These are phyloP conservation scores for Fusarium sp. DNA, from an alignment of 2,329 filamentous ascomycete genomes.

Conservation along the genomic window DNA sequence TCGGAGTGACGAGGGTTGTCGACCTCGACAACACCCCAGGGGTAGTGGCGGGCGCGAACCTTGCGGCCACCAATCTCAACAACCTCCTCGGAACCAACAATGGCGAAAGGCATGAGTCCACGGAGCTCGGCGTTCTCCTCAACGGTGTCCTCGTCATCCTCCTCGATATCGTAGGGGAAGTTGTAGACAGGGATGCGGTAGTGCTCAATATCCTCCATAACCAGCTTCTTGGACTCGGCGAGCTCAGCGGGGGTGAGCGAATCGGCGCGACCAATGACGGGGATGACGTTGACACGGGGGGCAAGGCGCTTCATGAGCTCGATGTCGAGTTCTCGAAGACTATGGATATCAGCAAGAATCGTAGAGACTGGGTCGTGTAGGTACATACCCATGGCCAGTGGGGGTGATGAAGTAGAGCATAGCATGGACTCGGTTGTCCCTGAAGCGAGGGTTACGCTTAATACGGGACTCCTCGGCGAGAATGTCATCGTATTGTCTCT, in stretches of 20 bases:
- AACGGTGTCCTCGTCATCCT: constrained; percentile 98
- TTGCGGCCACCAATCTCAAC: constrained; percentile 93
- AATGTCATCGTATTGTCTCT: constrained; percentile 99
- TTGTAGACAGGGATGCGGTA: constrained; percentile 99
- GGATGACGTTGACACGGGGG: constrained; percentile 97
- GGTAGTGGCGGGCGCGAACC: constrained; percentile 95
- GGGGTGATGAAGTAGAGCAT: constrained; percentile 99
- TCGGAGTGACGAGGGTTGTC: constrained; percentile 99
- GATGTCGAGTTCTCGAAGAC: constrained; percentile 98
- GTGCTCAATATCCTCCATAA: constrained; percentile 99
- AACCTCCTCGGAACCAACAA: constrained; percentile 95
- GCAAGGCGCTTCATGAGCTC: constrained; percentile 99
- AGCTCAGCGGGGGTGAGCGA: constrained; percentile 96
- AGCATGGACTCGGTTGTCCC: constrained; percentile 98
- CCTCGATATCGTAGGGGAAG: constrained; percentile 99
- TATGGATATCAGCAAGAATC: constrained; percentile 49
- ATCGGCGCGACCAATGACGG: constrained; percentile 98
- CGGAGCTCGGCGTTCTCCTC: constrained; percentile 98
- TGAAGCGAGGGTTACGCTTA: constrained; percentile 99
- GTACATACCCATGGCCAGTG: constrained; percentile 86
- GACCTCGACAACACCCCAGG: constrained; percentile 98
- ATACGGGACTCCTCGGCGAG: constrained; percentile 99
- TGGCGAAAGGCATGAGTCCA: constrained; percentile 98
- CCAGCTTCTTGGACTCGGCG: constrained; percentile 98
- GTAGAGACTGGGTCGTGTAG: background rate